These are phyloP conservation scores for Talaromyces ruber DNA, from an alignment of 495 filamentous ascomycete genomes.

Conservation along the genomic window DNA sequence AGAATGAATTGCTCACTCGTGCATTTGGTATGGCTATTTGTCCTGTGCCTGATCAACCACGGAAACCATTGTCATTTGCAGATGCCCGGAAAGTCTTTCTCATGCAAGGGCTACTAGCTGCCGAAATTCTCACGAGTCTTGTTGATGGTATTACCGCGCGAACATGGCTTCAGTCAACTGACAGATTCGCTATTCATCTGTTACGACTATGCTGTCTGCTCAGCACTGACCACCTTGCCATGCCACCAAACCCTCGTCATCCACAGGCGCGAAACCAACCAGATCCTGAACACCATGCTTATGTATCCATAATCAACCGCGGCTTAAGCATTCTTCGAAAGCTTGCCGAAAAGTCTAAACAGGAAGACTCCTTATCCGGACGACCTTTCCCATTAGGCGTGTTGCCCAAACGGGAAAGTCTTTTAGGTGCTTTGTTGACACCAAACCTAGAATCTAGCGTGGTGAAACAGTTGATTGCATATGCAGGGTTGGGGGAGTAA, in stretches of 20 bases:
- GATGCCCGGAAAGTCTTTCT: constrained; percentile 79
- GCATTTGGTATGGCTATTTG: constrained; percentile 84
- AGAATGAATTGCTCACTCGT: constrained; percentile 77
- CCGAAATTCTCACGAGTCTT: constrained; percentile 75
- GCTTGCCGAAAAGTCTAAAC: constrained; percentile 62
- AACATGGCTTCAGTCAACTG: constrained; percentile 74
- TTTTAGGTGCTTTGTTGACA: constrained; percentile 61
- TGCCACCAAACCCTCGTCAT: constrained; percentile 24
- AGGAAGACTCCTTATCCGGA: constrained; percentile 41
- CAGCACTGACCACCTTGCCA: constrained; percentile 46
- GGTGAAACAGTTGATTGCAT: constrained; percentile 64
- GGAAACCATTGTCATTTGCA: constrained; percentile 50
- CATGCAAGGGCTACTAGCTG: constrained; percentile 85
- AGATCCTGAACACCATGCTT: constrained; percentile 38
- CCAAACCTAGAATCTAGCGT: constrained; percentile 50
- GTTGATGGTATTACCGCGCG: constrained; percentile 64
- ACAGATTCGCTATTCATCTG: constrained; percentile 76
- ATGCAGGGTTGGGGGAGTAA: constrained; percentile 53
- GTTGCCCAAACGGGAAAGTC: constrained; percentile 59
- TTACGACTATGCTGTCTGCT: constrained; percentile 62
- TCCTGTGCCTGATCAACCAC: constrained; percentile 60
- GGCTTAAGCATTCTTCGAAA: constrained; percentile 61
- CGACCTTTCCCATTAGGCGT: constrained; percentile 51
- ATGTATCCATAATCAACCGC: constrained; percentile 54
- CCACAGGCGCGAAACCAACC: constrained; percentile 21